These are phyloP conservation scores for Artemisia tridentata DNA, from an alignment of 129 eudicot genomes.

Conservation along the genomic window DNA sequence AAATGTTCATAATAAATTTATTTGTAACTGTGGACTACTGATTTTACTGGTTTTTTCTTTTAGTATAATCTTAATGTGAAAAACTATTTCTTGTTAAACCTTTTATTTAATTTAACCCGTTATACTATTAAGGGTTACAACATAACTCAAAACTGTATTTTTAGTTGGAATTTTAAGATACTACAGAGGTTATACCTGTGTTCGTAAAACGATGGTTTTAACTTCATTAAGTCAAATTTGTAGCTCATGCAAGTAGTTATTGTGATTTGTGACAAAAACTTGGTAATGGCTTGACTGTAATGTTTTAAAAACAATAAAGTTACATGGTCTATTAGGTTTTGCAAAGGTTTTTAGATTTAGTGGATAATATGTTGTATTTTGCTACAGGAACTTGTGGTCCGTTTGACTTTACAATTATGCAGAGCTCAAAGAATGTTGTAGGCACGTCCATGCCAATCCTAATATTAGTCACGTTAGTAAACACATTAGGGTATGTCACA, in stretches of 20 bases:
- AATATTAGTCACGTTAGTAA: background rate
- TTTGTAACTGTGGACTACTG: too few relatives aligned
- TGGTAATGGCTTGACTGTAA: background rate
- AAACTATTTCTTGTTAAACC: too few relatives aligned
- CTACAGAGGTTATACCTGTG: too few relatives aligned
- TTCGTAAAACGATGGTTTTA: too few relatives aligned
- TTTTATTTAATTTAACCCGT: too few relatives aligned
- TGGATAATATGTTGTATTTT: background rate
- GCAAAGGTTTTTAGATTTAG: background rate
- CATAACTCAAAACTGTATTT: too few relatives aligned
- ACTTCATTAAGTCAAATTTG: background rate
- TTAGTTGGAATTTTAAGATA: too few relatives aligned
- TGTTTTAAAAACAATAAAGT: background rate
- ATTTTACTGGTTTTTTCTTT: too few relatives aligned
- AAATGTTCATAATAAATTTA: too few relatives aligned
- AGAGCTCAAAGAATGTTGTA: background rate
- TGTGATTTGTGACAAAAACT: background rate
- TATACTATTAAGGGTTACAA: too few relatives aligned
- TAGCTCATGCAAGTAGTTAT: background rate
- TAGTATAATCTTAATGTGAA: too few relatives aligned
- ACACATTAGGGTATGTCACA: background rate
- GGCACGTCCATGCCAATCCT: background rate
- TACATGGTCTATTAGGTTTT: background rate
- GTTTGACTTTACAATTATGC: background rate
- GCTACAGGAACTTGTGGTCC: background rate